Base-by-base conservation (phyloP, 179 eudicot species). In the Beta corolliflora region DNA sequence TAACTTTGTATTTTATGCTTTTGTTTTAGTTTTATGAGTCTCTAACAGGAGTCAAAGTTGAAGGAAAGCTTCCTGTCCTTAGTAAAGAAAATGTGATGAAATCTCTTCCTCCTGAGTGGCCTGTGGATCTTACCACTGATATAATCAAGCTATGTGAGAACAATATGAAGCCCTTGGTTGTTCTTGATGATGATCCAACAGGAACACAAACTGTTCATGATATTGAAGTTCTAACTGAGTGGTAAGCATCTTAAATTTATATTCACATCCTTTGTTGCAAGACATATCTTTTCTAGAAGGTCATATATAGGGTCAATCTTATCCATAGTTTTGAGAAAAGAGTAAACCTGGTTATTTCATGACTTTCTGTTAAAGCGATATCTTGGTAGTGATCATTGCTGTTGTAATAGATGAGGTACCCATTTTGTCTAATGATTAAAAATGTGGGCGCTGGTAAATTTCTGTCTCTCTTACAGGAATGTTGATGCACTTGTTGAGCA, bases 201-300 rank as follows among this genome's bases (percentile, higher is more conserved):
- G 99, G 99, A 79, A 97, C 99, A 56, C 99, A 97, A 81, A 97
- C 99, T 77, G 99, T 97, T 83, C 98, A 97, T 83, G 97, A 92
- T 80, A 89, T 94, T 82, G 98, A 93, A 71, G 98, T 97, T 68
- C 89, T 97, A 80, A 94, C 98, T 29, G 97, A 97, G 85, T 97
- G 99, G 99, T 97, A 81, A 83, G 83, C 70, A 72, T 73, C 79
- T 79, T 63, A 45, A 16, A 16, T 45, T 23, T n/a, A 19, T 46
- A 46, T 1, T 59, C n/a, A 56, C 77, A 14, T 69, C 44, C 53
- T 67, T 23, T 29, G 53, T 50, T 77, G 71, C 25, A 79, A 59
- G 25, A 60, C 56, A 44, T 55, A 63, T n/a, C 31, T 21, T 9
- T 29, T 50, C 36, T 63, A 16, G 7, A 29, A 16, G 16, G 19